Evolutionary conservation across 352 stramenopile genomes (phyloP).

Genomic region (Globisporangium uncinulatum): DNA sequence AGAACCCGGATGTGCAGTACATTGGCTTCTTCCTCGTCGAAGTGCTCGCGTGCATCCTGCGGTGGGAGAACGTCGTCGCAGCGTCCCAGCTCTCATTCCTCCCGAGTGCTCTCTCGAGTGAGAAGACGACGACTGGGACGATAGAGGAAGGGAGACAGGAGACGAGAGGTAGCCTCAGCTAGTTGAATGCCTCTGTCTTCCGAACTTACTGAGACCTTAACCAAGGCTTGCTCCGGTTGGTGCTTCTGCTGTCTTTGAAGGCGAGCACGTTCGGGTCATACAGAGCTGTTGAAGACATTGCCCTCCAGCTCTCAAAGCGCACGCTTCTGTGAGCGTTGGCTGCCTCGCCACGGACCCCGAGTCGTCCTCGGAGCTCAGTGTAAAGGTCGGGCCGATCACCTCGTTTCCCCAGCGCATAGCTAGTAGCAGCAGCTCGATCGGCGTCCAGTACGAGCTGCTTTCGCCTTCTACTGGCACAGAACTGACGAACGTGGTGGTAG

Average conservation of each 20-base stretch:
- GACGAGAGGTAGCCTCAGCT: too few relatives aligned
- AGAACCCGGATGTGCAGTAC: slow-evolving; percentile 7
- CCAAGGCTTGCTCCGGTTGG: too few relatives aligned
- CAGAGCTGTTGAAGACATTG: not conserved
- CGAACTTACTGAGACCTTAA: not conserved
- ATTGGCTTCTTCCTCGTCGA: slow-evolving; percentile 14
- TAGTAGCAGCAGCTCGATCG: slow-evolving; percentile 22
- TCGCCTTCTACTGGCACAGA: slow-evolving; percentile 16
- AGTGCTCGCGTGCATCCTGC: slow-evolving; percentile 11
- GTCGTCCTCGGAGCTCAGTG: slow-evolving; percentile 7
- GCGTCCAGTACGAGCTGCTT: slow-evolving; percentile 17
- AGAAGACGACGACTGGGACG: not conserved
- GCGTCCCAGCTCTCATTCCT: slow-evolving; percentile 10
- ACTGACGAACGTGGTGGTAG: slow-evolving; percentile 14
- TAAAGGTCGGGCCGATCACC: slow-evolving; percentile 11
- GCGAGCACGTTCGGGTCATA: not conserved
- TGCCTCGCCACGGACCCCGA: not conserved
- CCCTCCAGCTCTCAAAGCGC: slow-evolving; percentile 7
- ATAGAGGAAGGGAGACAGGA: not conserved
- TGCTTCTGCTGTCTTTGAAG: not conserved
- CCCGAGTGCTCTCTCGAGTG: not conserved
- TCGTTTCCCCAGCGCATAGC: slow-evolving; percentile 14
- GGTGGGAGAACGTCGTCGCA: slow-evolving; percentile 3
- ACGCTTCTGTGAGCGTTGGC: not conserved
- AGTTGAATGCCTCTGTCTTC: not conserved